Percentiles rank a stretch among this genome's conserved stretches.
Conservation (phyloP, 768 basidiomycete genomes). For the Thelephora aurantiotincta region DNA sequence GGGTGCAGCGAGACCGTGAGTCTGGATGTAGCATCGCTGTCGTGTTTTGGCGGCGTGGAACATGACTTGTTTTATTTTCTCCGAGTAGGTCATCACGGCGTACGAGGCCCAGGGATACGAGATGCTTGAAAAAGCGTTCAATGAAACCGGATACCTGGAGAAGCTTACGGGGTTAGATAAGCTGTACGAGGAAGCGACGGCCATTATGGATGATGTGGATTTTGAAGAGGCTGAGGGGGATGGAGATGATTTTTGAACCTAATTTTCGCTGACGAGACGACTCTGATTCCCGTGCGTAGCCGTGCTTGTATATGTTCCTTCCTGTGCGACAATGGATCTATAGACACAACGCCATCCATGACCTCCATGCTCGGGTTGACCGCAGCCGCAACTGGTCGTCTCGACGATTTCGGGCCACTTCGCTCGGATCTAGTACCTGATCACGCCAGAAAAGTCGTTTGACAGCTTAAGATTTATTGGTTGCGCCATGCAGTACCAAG, state of each 20-base stretch:
- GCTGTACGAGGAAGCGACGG: conserved; percentile 38
- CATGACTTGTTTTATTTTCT: neutral
- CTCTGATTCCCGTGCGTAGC: too few relatives aligned
- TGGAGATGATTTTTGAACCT: conserved; percentile 1
- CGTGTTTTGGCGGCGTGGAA: neutral
- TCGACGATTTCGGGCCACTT: too few relatives aligned
- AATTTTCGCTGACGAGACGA: too few relatives aligned
- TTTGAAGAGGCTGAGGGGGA: conserved; percentile 32
- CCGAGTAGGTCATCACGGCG: conserved; percentile 53
- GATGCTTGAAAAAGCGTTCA: conserved; percentile 71
- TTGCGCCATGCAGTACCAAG: too few relatives aligned
- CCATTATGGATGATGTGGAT: conserved; percentile 31
- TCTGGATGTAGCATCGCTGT: neutral
- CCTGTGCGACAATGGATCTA: too few relatives aligned
- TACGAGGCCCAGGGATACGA: conserved; percentile 73
- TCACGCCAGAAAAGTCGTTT: too few relatives aligned
- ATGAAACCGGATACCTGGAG: conserved; percentile 66
- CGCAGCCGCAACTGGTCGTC: too few relatives aligned
- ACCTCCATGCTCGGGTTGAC: too few relatives aligned
- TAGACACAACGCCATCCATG: too few relatives aligned
- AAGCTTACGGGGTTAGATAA: conserved; percentile 39
- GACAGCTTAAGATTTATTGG: too few relatives aligned
- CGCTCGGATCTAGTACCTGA: too few relatives aligned
- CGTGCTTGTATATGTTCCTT: too few relatives aligned
- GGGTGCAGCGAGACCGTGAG: conserved; percentile 76